Evolutionary conservation across 352 stramenopile species (phyloP).

Genomic region (Peronosclerospora sorghi): DNA sequence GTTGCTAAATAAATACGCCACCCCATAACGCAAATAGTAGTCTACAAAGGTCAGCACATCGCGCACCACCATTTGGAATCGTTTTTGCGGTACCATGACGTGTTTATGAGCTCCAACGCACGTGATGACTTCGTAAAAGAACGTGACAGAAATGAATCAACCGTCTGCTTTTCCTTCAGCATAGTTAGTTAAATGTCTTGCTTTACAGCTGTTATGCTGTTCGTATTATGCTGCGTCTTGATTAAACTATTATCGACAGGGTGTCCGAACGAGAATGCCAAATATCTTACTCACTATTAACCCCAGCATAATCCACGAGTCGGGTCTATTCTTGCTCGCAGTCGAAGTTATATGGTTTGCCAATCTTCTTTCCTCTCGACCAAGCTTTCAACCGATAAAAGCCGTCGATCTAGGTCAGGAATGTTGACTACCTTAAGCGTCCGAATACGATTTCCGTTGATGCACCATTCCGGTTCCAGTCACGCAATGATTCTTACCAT

Average conservation of each 20-base stretch:
- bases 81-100: conserved; percentile 3
- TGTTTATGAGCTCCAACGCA: conserved; percentile 8
- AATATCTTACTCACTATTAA: conserved; percentile 9
- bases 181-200: neutral
- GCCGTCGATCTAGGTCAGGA: conserved; percentile 6
- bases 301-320: conserved; percentile 3
- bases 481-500: conserved; percentile 5
- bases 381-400: conserved; percentile 13
- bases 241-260: neutral
- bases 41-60: conserved; percentile 3
- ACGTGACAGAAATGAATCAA: too few relatives aligned
- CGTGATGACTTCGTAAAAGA: conserved; percentile 1
- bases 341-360: conserved; percentile 7
- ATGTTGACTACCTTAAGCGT: conserved; percentile 7
- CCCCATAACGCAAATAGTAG: conserved; percentile 5
- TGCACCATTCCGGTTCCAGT: neutral
- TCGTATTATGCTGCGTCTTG: conserved; percentile 4
- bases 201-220: too few relatives aligned
- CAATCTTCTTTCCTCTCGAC: neutral
- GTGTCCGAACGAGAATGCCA: conserved; percentile 5
- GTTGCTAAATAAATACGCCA: conserved; percentile 8
- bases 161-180: conserved; percentile 11
- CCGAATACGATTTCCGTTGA: neutral
- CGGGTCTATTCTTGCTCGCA: conserved; percentile 2
- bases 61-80: neutral